These are phyloP conservation scores for Sporisorium reilianum DNA, from an alignment of 1,284 basidiomycete genomes.

Conservation along the genomic window DNA sequence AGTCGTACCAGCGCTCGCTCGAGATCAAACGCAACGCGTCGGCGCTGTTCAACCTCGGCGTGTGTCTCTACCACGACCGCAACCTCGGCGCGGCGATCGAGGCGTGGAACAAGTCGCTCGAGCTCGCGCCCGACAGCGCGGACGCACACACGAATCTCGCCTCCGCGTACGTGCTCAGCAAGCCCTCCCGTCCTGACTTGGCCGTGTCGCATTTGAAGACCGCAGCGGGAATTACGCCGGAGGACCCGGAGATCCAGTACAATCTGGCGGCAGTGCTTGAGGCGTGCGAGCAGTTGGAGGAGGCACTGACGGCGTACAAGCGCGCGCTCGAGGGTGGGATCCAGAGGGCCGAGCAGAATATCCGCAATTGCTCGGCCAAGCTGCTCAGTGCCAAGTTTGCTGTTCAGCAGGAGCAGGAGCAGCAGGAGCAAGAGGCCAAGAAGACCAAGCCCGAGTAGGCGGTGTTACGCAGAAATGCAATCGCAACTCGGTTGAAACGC, in stretches of 20 bases:
- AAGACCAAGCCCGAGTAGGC: slow-evolving; percentile 1
- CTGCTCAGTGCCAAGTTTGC: slow-evolving; percentile 44
- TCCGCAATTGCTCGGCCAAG: slow-evolving; percentile 81
- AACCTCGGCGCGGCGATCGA: slow-evolving; percentile 58
- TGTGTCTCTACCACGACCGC: slow-evolving; percentile 89
- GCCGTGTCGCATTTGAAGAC: slow-evolving; percentile 82
- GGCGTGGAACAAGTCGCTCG: slow-evolving; percentile 62
- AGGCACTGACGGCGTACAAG: slow-evolving; percentile 83
- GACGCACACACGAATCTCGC: slow-evolving; percentile 95
- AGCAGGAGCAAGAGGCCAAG: slow-evolving; percentile 23
- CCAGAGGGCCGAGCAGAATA: slow-evolving; percentile 80
- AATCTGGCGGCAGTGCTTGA: slow-evolving; percentile 91
- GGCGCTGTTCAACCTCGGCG: slow-evolving; percentile 87
- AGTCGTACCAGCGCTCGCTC: slow-evolving; percentile 82
- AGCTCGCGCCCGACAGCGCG: slow-evolving; percentile 83
- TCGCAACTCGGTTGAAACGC: too few species aligned
- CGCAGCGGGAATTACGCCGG: slow-evolving; percentile 84
- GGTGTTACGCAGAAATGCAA: neutral
- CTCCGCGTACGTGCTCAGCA: slow-evolving; percentile 90
- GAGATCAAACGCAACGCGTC: slow-evolving; percentile 84
- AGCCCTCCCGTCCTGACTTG: slow-evolving; percentile 85
- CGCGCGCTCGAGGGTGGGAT: slow-evolving; percentile 82
- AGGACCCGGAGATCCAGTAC: slow-evolving; percentile 94
- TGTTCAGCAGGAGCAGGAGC: slow-evolving; percentile 34
- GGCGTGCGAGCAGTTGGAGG: slow-evolving; percentile 84